These are phyloP conservation scores for Beta vulgaris DNA, from an alignment of 148 eudicot genomes.

Conservation along the genomic window DNA sequence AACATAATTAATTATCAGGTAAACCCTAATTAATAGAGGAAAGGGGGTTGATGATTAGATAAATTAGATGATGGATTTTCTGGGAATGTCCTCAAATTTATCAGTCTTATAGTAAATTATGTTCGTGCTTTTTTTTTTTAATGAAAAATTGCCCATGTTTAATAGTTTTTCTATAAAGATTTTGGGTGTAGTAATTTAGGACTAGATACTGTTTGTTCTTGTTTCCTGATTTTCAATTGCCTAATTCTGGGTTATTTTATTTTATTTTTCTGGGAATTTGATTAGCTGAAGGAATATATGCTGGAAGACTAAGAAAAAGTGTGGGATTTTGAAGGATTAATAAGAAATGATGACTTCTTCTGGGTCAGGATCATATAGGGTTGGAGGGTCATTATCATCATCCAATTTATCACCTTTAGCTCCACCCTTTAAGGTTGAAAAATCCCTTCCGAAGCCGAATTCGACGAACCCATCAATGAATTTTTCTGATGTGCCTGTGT, in stretches of 20 bases:
- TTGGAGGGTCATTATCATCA: conserved; percentile 49
- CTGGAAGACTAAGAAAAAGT: neutral
- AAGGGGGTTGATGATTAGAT: neutral
- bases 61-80: neutral
- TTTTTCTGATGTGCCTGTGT: conserved; percentile 40
- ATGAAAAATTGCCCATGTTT: neutral
- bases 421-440: conserved; percentile 77
- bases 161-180: neutral
- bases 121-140: neutral
- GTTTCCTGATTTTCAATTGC: neutral
- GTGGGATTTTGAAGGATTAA: conserved; percentile 13
- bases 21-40: neutral
- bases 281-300: conserved; percentile 22
- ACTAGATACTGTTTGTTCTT: neutral
- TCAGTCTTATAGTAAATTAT: neutral
- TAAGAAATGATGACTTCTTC: conserved; percentile 46
- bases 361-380: conserved; percentile 44
- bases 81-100: neutral
- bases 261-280: conserved; percentile 7
- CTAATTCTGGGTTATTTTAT: neutral
- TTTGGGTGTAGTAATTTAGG: neutral
- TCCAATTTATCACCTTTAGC: conserved; percentile 85
- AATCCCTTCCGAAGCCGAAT: conserved; percentile 46
- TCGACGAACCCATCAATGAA: conserved; percentile 38
- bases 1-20: neutral